These are phyloP conservation scores for Aspergillus jensenii DNA, from an alignment of 2,329 filamentous ascomycete genomes.

Conservation along the genomic window DNA sequence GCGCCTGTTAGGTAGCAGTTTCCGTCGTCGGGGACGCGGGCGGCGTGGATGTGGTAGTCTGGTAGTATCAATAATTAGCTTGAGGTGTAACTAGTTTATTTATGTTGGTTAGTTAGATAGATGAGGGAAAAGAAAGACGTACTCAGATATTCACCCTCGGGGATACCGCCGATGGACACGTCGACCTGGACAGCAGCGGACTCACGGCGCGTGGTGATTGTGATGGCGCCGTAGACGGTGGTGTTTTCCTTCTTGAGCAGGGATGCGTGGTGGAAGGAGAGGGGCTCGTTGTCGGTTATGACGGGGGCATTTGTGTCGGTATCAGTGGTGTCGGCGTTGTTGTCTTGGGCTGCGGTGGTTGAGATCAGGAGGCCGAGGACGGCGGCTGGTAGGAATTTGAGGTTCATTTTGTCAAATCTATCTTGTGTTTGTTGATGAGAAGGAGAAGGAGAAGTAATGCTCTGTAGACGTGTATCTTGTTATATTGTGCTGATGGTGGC, in stretches of 20 bases:
- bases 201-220: constrained; percentile 41
- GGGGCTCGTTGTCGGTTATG: constrained; percentile 57
- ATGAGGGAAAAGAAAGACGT: constrained; percentile 31
- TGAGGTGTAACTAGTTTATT: too few relatives aligned
- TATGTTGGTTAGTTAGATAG: neutral
- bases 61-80: neutral
- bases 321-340: constrained; percentile 26
- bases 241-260: constrained; percentile 58
- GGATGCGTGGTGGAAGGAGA: constrained; percentile 55
- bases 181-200: constrained; percentile 52
- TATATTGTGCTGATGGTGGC: too few relatives aligned
- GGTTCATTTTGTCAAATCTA: neutral
- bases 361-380: constrained; percentile 13
- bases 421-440: neutral
- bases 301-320: constrained; percentile 37
- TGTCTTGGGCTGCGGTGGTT: constrained; percentile 1
- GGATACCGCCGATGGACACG: constrained; percentile 59
- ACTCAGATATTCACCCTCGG: constrained; percentile 58
- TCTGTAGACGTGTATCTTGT: too few relatives aligned
- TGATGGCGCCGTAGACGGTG: constrained; percentile 55
- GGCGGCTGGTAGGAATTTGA: neutral
- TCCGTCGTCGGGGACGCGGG: constrained; percentile 62
- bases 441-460: too few relatives aligned
- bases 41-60: constrained; percentile 71
- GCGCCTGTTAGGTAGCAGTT: constrained; percentile 69